Base-by-base conservation (phyloP, 768 basidiomycete species). In the Amanita brunnescens region DNA sequence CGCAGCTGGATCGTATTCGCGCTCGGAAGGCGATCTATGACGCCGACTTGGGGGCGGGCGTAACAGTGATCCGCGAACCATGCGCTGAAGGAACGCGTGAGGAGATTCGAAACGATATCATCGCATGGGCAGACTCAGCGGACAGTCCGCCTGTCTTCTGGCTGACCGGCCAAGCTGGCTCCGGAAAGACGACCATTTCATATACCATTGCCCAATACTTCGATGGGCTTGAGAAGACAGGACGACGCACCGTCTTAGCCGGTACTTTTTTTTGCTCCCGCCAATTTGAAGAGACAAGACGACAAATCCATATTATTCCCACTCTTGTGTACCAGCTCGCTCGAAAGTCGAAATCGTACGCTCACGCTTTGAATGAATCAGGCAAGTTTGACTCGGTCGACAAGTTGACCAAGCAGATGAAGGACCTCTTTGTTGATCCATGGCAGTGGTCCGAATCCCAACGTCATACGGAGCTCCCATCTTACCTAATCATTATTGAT, bases 41-140 rank as follows among this genome's bases (percentile, higher is more conserved):
- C 33, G 48, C 48, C 9, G 48, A 50, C 48, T 39, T 50, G 7
- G 48, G 37, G 13, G 48, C n/a, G 18, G 35, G 23, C 6, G 34
- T 16, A 14, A 50, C 48, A 29, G n/a, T 50, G 38, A 41, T 34
- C 37, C 48, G 48, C 30, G 48, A 41, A 39, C 35, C 48, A 41
- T 67, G 66, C 51, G 62, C 59, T 16, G 55, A 47, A 6, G 59
- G 59, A 54, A 65, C 64, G 4, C 60, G 64, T 24, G 59, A 61
- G 40, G 2, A 43, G 14, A 61, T 65, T 13, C 47, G 63, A 18
- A 20, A 55, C 12, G 39, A 56, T 1, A 61, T 65, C n/a, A 40
- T 21, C 6, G 14, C 49, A 14, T 67, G 64, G 65, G 64, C 58
- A 7, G 54, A 58, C 5, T 57, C 58, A 10, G 20, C 40, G n/a